Base-by-base conservation (phyloP, 805 yeast species). In the Suhomyces canberraensis region DNA sequence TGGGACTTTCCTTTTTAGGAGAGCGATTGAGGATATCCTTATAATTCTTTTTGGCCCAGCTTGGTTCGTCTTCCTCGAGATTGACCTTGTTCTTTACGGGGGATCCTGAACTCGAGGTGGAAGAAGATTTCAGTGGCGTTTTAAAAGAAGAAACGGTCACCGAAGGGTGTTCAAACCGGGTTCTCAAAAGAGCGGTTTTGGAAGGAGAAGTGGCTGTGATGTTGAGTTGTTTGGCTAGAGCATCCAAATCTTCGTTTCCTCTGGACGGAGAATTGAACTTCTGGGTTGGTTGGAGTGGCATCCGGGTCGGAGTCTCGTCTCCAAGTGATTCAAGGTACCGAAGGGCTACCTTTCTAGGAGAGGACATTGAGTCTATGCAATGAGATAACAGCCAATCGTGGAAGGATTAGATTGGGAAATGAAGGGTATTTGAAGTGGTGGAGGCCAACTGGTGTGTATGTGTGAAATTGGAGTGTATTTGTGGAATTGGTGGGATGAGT, bases 81-180 rank as follows among this genome's bases (percentile, higher is more conserved):
- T n/a, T n/a, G n/a, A n/a, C n/a, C n/a, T n/a, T n/a, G n/a, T n/a
- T 33, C 29, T 40, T 38, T n/a, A 30, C 8, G 14, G 42, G 33
- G n/a, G 54, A 48, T 15, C 46, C 46, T 9, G 41, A 35, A 24
- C 47, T 47, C 11, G 46, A 40, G 9, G 52, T 40, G 9, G 61
- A 41, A 13, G 48, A 37, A 34, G 52, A 52, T 31, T 31, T 43
- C 38, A 50, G 49, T 1, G 69, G 61, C 13, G 59, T 50, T 40
- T 66, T 67, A 49, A 68, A 68, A 4, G 69, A 58, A 2, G 69
- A 61, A 3, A 68, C 64, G 0, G 72, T 68, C 1, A 66, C 73
- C 9, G 71, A 64, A 2, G 70, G 69, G 0, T 69, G 53, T 35
- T 66, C 71, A 38, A 60, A 68, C 26, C 57, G 53, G 4, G 63